Evolutionary conservation across 2,329 filamentous ascomycete species (phyloP).

Genomic region (Thermoascus crustaceus): DNA sequence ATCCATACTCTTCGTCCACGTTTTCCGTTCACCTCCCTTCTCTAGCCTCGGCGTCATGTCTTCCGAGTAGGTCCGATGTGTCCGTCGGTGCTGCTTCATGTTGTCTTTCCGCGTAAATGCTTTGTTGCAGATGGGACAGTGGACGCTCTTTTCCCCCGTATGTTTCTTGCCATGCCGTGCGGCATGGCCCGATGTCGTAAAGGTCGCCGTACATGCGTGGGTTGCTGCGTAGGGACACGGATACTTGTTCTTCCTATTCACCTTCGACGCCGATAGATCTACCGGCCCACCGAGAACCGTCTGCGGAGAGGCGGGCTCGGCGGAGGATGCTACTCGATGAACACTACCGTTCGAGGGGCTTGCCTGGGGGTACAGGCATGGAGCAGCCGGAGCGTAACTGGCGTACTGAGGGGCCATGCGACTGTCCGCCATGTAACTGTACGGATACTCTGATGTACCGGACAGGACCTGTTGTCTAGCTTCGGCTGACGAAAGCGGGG

Average conservation of each 20-base stretch:
- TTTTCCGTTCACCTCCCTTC: constrained; percentile 8
- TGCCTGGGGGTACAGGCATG: constrained; percentile 16
- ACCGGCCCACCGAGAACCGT: constrained; percentile 16
- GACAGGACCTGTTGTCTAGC: neutral
- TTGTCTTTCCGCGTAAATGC: constrained; percentile 62
- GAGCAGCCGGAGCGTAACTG: constrained; percentile 9
- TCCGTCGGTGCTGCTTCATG: constrained; percentile 61
- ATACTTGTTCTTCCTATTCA: constrained; percentile 54
- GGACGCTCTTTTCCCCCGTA: constrained; percentile 60
- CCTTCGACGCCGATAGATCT: constrained; percentile 16
- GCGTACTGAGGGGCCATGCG: neutral
- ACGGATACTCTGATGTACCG: neutral
- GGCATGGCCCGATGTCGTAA: constrained; percentile 60
- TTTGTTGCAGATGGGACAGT: constrained; percentile 60
- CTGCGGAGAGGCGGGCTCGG: constrained; percentile 21
- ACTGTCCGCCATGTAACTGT: neutral
- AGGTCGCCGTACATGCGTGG: constrained; percentile 52
- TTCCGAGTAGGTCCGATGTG: constrained; percentile 40
- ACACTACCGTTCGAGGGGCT: constrained; percentile 18
- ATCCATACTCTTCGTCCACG: constrained; percentile 1
- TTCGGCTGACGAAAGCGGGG: neutral
- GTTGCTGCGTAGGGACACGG: constrained; percentile 55
- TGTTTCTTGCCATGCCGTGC: constrained; percentile 62
- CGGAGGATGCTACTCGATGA: constrained; percentile 15
- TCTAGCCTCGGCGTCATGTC: constrained; percentile 18